Evolutionary conservation across 2,329 filamentous ascomycete genomes (phyloP), one percentile per base, ranked within the genome.

Genomic region (Alternaria dauci): DNA sequence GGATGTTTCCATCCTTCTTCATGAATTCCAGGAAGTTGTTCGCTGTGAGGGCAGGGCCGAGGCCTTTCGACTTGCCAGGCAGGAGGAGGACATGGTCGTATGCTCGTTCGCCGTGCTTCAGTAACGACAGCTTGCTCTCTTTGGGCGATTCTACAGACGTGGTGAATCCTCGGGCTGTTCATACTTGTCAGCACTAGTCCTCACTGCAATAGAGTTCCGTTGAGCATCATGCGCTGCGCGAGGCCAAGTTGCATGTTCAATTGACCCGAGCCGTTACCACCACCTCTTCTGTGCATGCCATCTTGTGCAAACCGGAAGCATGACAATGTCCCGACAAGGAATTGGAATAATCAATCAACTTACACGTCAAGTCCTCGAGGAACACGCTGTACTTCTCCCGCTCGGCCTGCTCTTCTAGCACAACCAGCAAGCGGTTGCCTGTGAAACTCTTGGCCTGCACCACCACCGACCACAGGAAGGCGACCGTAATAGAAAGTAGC

Each of bases 41-140:
- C 53, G 95, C 93, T 3, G 92, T 94, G 77, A 99, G 83, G 70
- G 91, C 89, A 66, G 94, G 93, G 58, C 95, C 95, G 62, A 97
- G 91, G 63, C 92, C 94, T 87, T 99, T 99, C 32, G 92, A 88
- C 81, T 94, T 96, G 61, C 90, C 88, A 53, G 95, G 95, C 66
- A 98, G 88, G 70, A 99, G 86, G 66, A 98, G 80, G 67, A 98
- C 83, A 81, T 99, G 94, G 81, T 98, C 94, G 81, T 94, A 98
- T 65, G 87, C 88, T 78, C 91, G 89, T 82, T 95, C 92, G 76
- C 94, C 95, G 66, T 95, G 88, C 76, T 88, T 85, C 83, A 97
- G 96, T 68, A 99, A 85, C 52, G 87, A 86, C 71, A 98, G 92
- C 30, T 70, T 72, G 44, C 71, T 71, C 26, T 71, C 61, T 59